Evolutionary conservation across 148 eudicot genomes (phyloP).

Genomic region (Heliosperma pusillum): DNA sequence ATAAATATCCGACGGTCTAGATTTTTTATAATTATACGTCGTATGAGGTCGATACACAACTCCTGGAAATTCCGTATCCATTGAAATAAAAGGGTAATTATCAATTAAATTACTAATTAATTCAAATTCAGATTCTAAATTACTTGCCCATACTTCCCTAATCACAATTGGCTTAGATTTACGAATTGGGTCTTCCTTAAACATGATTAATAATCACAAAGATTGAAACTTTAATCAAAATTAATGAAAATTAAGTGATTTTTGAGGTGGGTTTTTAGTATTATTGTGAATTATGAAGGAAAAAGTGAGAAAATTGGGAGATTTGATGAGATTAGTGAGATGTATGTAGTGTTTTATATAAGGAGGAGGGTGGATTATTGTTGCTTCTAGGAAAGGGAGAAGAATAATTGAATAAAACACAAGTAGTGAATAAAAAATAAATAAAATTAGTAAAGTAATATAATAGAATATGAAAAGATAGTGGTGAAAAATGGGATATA

Average conservation of each 20-base stretch:
- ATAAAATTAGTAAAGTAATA: too few relatives aligned
- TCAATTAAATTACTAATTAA: slow-evolving; percentile 37
- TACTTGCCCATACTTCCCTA: slow-evolving; percentile 52
- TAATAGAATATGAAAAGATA: neutral
- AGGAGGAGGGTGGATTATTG: slow-evolving; percentile 18
- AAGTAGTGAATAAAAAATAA: neutral
- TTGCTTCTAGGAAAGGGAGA: slow-evolving; percentile 22
- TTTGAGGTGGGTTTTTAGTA: neutral
- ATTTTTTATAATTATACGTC: neutral
- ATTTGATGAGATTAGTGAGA: neutral
- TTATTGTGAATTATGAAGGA: too few relatives aligned
- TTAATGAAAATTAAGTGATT: neutral
- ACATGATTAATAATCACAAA: slow-evolving; percentile 2
- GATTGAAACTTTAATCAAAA: neutral
- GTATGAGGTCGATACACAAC: slow-evolving; percentile 29
- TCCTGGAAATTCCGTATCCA: slow-evolving; percentile 84
- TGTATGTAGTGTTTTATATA: neutral
- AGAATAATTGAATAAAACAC: slow-evolving; percentile 7
- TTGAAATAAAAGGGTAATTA: slow-evolving; percentile 42
- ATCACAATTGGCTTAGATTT: slow-evolving; percentile 29
- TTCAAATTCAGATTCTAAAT: slow-evolving; percentile 45
- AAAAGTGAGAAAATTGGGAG: neutral
- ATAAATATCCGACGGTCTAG: slow-evolving; percentile 40
- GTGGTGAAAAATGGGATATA: neutral
- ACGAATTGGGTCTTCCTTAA: neutral